A percentile compares a stretch with the other conserved stretches of the same genome.
These are phyloP conservation scores for Talaromyces islandicus DNA, from an alignment of 2,329 filamentous ascomycete species.

Conservation along the genomic window DNA sequence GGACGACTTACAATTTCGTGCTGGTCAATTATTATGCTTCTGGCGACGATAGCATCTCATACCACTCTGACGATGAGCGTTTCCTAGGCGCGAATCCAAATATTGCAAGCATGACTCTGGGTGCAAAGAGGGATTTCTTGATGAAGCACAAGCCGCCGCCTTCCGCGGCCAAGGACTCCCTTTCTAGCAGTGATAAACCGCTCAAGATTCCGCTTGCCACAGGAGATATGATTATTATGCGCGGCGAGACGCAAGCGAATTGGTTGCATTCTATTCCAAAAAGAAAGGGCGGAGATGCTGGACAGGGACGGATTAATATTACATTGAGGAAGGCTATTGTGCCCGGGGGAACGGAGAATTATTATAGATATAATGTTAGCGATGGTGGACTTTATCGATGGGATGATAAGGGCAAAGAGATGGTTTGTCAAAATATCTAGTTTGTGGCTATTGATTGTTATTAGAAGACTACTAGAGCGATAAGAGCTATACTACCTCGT, in stretches of 20 bases:
- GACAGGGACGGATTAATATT: constrained; percentile 67
- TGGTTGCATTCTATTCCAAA: constrained; percentile 79
- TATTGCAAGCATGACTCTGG: constrained; percentile 70
- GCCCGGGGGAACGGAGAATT: constrained; percentile 70
- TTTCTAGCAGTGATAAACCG: constrained; percentile 29
- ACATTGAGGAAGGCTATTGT: constrained; percentile 69
- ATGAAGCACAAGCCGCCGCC: constrained; percentile 67
- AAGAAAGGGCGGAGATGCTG: constrained; percentile 57
- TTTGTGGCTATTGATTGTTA: background rate
- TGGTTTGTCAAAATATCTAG: background rate
- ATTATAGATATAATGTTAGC: constrained; percentile 79
- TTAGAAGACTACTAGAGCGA: background rate
- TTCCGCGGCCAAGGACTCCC: constrained; percentile 22
- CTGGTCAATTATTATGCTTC: constrained; percentile 80
- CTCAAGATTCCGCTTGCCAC: constrained; percentile 54
- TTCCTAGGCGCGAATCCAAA: constrained; percentile 65
- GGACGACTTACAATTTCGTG: constrained; percentile 65
- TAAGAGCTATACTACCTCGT: background rate
- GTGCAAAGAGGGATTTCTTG: constrained; percentile 66
- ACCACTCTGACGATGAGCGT: constrained; percentile 73
- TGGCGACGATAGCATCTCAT: constrained; percentile 70
- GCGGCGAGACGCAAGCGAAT: constrained; percentile 64
- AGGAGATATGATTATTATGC: constrained; percentile 77
- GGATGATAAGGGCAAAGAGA: constrained; percentile 37
- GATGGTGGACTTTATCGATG: constrained; percentile 63